Percentiles rank a stretch among this genome's conserved stretches.
Conservation (phyloP, 306 rosid species). For the Castanea mollissima region DNA sequence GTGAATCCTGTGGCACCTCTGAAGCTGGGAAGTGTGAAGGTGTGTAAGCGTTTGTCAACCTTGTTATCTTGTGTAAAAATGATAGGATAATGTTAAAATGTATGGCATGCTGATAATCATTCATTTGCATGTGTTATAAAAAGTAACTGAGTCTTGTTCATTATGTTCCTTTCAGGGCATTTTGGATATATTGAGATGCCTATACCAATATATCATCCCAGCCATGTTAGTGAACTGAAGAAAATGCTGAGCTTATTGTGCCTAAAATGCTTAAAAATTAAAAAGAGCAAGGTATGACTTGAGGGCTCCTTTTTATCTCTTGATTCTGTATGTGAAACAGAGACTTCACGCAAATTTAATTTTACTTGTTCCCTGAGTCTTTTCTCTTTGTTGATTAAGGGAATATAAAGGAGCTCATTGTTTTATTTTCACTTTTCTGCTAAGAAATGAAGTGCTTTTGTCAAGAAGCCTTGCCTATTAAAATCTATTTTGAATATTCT, state of each 20-base stretch:
- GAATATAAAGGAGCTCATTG: neutral
- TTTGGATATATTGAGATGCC: constrained; percentile 89
- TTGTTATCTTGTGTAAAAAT: constrained; percentile 1
- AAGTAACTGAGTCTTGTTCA: neutral
- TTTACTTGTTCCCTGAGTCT: neutral
- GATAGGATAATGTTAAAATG: neutral
- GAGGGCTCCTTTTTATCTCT: neutral
- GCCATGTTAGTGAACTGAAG: constrained; percentile 71
- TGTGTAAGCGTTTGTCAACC: constrained; percentile 23
- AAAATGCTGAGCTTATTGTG: constrained; percentile 67
- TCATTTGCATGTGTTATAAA: neutral
- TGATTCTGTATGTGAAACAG: neutral
- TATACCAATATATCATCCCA: constrained; percentile 84
- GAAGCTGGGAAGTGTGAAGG: constrained; percentile 93
- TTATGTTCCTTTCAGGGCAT: constrained; percentile 64
- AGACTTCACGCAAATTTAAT: neutral
- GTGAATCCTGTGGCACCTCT: constrained; percentile 94
- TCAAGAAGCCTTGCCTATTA: neutral
- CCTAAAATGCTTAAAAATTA: constrained; percentile 67
- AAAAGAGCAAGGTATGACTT: constrained; percentile 66
- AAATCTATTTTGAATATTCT: neutral
- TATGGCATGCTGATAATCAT: neutral
- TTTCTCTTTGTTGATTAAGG: neutral
- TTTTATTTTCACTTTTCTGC: neutral
- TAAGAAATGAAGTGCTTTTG: neutral